phyloP scores from a whole-genome alignment of 768 basidiomycete species.

The Paxillus rubicundulus region DNA sequence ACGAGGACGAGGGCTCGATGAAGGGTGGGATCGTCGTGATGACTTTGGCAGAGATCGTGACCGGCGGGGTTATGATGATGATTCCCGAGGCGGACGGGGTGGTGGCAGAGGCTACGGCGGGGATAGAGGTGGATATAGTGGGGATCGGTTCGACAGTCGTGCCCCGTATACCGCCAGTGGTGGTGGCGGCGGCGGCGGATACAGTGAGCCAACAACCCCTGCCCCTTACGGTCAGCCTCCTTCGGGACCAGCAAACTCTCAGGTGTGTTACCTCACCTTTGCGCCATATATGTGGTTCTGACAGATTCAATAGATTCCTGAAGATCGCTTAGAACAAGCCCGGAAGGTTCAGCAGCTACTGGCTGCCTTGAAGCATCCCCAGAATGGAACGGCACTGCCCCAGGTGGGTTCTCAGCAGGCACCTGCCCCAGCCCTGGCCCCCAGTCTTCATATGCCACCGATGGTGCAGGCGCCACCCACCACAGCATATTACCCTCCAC shows the following conservation, averaged over 20 bases:
- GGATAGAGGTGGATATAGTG: conserved; percentile 43
- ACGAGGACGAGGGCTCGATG: conserved; percentile 36
- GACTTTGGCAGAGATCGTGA: conserved; percentile 40
- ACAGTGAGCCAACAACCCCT: conserved; percentile 25
- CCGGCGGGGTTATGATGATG: conserved; percentile 35
- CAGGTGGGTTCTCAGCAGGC: conserved; percentile 26
- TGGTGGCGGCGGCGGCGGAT: conserved; percentile 9
- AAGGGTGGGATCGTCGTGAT: conserved; percentile 46
- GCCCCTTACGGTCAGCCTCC: conserved; percentile 28
- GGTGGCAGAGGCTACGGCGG: conserved; percentile 37
- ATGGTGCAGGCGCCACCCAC: conserved; percentile 26
- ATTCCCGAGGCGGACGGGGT: conserved; percentile 34
- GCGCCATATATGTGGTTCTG: neutral
- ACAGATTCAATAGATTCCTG: conserved; percentile 40
- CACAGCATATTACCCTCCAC: conserved; percentile 47
- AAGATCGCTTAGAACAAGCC: conserved; percentile 87
- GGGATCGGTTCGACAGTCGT: conserved; percentile 44
- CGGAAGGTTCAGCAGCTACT: conserved; percentile 81
- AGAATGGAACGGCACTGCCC: conserved; percentile 29
- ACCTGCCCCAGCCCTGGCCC: conserved; percentile 36
- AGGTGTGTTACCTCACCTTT: conserved; percentile 27
- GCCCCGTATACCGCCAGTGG: conserved; percentile 30
- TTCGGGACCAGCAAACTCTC: conserved; percentile 15
- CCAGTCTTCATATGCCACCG: conserved; percentile 35
- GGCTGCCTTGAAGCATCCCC: conserved; percentile 76